phyloP scores from a whole-genome alignment of 345 rosid genomes.

The Citrus inodora region DNA sequence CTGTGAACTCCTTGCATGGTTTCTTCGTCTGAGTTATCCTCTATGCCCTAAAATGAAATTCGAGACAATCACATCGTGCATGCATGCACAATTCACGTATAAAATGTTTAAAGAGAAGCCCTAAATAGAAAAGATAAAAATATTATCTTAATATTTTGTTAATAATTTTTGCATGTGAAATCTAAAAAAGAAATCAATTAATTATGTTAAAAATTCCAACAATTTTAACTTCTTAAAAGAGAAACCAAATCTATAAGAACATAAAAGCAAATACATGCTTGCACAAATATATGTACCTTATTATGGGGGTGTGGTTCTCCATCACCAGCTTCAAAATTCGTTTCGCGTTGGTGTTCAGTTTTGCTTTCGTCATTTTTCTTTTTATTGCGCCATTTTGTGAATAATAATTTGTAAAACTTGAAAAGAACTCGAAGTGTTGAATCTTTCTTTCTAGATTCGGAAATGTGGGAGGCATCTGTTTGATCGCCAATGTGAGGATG shows the following conservation, averaged over 20 bases:
- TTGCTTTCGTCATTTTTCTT: constrained; percentile 15
- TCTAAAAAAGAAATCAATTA: neutral
- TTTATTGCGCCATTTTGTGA: constrained; percentile 25
- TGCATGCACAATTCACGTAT: neutral
- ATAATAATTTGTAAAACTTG: constrained; percentile 28
- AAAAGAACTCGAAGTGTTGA: constrained; percentile 23
- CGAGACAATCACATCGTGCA: neutral
- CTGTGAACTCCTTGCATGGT: constrained; percentile 36
- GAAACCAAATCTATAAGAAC: neutral
- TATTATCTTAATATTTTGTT: no score
- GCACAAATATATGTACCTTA: neutral
- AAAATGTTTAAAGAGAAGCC: neutral
- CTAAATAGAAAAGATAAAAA: neutral
- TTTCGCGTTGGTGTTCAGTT: constrained; percentile 4
- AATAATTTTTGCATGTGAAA: no score
- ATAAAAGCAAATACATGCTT: neutral
- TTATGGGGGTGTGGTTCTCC: neutral
- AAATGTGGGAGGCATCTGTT: constrained; percentile 21
- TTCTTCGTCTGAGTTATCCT: constrained; percentile 13
- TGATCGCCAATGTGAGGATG: constrained; percentile 15
- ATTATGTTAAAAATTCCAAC: neutral
- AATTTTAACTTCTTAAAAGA: neutral
- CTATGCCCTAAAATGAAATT: constrained; percentile 12
- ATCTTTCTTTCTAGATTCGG: constrained; percentile 24
- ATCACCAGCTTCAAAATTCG: neutral